These are phyloP conservation scores for Suillus subluteus DNA, from an alignment of 768 basidiomycete genomes.

Conservation along the genomic window DNA sequence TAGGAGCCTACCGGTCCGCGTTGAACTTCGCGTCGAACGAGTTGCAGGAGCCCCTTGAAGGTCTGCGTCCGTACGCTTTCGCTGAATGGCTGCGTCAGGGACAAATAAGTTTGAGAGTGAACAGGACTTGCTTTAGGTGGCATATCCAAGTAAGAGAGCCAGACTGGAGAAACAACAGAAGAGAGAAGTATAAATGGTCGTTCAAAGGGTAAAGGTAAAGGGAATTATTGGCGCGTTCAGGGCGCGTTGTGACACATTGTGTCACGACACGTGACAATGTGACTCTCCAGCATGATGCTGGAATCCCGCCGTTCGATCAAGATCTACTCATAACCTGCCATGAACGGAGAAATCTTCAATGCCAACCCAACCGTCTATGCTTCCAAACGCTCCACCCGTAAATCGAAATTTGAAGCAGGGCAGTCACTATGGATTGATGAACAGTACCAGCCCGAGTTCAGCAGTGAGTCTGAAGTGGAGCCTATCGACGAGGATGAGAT, in stretches of 20 bases:
- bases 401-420: constrained; percentile 40
- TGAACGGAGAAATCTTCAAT: constrained; percentile 74
- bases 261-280: constrained; percentile 33
- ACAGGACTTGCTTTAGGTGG: constrained; percentile 39
- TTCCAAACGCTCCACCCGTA: constrained; percentile 48
- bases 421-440: constrained; percentile 69
- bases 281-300: constrained; percentile 13
- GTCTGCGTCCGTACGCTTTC: constrained; percentile 58
- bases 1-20: constrained; percentile 35
- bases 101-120: constrained; percentile 19
- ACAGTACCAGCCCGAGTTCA: constrained; percentile 40
- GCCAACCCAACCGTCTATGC: constrained; percentile 86
- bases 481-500: constrained; percentile 92
- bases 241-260: constrained; percentile 16
- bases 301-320: neutral
- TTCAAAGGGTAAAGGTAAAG: constrained; percentile 15
- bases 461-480: constrained; percentile 48
- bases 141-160: constrained; percentile 27
- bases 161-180: neutral
- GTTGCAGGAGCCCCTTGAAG: constrained; percentile 37
- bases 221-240: constrained; percentile 26
- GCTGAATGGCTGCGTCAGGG: constrained; percentile 41
- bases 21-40: constrained; percentile 50
- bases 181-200: neutral
- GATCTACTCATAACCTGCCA: constrained; percentile 28